These are phyloP conservation scores for Arthrobotrys entomopaga DNA, from an alignment of 2,329 filamentous ascomycete genomes.

Conservation along the genomic window DNA sequence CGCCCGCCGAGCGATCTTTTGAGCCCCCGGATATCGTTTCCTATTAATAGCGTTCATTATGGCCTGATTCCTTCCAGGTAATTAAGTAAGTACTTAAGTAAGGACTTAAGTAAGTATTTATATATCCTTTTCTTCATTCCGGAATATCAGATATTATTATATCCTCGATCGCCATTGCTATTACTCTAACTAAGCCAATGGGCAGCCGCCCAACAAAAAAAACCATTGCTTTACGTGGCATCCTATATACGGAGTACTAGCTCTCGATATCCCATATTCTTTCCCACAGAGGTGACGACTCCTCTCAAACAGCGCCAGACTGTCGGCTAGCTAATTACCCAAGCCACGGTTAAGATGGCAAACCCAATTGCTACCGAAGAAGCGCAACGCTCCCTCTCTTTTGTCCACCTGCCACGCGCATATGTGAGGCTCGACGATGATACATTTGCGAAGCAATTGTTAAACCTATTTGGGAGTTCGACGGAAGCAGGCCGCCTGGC, in stretches of 20 bases:
- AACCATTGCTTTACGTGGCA: too few species aligned
- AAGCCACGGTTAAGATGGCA: constrained; percentile 12
- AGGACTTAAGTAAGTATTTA: constrained; percentile 31
- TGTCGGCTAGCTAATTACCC: constrained; percentile 14
- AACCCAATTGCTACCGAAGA: constrained; percentile 24
- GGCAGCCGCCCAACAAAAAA: too few species aligned
- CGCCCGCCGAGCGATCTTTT: constrained; percentile 20
- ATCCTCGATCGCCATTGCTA: constrained; percentile 25
- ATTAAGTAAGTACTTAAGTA: too few species aligned
- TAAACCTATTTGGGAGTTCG: constrained; percentile 37
- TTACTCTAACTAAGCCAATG: background rate
- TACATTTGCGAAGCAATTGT: constrained; percentile 44
- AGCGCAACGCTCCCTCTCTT: constrained; percentile 30
- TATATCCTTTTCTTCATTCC: constrained; percentile 6
- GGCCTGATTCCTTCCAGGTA: background rate
- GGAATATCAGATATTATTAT: constrained; percentile 26
- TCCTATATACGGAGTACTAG: too few species aligned
- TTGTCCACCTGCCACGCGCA: constrained; percentile 29
- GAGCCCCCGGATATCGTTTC: constrained; percentile 29
- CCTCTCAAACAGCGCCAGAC: constrained; percentile 2
- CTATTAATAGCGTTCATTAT: constrained; percentile 25
- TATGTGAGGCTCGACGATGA: constrained; percentile 44
- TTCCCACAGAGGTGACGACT: too few species aligned
- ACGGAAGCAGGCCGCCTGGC: constrained; percentile 43
- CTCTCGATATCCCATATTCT: too few species aligned